Evolutionary conservation across 139 green algal species (phyloP).

Genomic region (Chlorella sorokiniana): DNA sequence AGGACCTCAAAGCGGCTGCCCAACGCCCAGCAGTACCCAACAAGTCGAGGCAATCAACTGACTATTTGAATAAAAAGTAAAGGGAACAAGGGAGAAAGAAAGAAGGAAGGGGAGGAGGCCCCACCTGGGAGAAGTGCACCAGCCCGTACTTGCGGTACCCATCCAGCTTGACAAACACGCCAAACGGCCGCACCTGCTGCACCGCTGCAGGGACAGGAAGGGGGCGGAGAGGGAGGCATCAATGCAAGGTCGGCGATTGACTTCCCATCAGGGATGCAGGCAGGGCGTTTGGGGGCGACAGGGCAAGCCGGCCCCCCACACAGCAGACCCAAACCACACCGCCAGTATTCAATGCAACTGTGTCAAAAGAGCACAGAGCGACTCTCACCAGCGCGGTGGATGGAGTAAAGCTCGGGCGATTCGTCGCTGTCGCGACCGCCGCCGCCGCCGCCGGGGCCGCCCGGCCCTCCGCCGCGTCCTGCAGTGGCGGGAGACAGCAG

Average conservation of each 20-base stretch:
- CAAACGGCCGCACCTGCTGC: constrained; percentile 58
- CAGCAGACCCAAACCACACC: not conserved
- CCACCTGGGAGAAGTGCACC: constrained; percentile 59
- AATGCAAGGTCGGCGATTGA: too few species aligned
- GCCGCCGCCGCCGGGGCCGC: not conserved
- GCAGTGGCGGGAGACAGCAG: not conserved
- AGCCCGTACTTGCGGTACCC: constrained; percentile 63
- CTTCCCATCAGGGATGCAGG: too few species aligned
- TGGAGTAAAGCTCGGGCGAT: constrained; percentile 49
- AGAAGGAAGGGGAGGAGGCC: not conserved
- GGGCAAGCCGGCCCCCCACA: too few species aligned
- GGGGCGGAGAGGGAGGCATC: not conserved
- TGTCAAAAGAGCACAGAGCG: not conserved
- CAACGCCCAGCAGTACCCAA: too few species aligned
- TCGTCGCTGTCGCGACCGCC: constrained; percentile 32
- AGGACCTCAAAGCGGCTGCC: too few species aligned
- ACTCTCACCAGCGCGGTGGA: constrained; percentile 44
- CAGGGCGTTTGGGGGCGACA: too few species aligned
- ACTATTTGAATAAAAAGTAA: too few species aligned
- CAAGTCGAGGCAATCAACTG: too few species aligned
- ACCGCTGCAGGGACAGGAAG: constrained; percentile 23
- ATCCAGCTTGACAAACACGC: constrained; percentile 67
- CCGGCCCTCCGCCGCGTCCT: not conserved
- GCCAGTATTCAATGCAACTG: not conserved
- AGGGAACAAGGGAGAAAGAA: not conserved